phyloP scores from a whole-genome alignment of 257 asterid species.

The Ilex aquifolium region DNA sequence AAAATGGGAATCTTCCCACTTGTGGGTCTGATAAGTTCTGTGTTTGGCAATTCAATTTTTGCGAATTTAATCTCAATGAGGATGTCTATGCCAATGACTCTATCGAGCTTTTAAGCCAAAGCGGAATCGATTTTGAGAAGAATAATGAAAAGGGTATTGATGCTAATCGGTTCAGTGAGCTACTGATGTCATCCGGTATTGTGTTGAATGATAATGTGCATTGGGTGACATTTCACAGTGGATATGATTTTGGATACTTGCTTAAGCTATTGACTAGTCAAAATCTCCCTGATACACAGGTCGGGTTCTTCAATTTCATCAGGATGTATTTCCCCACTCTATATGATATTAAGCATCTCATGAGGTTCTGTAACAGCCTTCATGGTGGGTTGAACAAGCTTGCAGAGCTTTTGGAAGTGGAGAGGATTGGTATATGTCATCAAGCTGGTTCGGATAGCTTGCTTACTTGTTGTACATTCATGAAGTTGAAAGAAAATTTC shows the following conservation, averaged over 20 bases:
- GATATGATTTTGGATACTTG: constrained; percentile 31
- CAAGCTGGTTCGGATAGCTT: constrained; percentile 45
- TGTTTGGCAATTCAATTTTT: constrained; percentile 36
- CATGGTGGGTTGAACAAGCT: constrained; percentile 35
- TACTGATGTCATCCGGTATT: constrained; percentile 35
- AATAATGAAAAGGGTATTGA: constrained; percentile 24
- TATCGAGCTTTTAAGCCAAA: constrained; percentile 23
- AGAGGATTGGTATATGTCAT: constrained; percentile 32
- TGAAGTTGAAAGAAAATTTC: constrained; percentile 27
- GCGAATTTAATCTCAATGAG: constrained; percentile 26
- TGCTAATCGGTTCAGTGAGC: constrained; percentile 25
- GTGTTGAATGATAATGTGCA: constrained; percentile 30
- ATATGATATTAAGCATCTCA: constrained; percentile 34
- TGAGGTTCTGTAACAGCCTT: constrained; percentile 27
- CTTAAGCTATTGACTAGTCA: constrained; percentile 27
- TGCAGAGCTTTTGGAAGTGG: constrained; percentile 24
- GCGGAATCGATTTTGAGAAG: constrained; percentile 31
- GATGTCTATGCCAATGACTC: constrained; percentile 33
- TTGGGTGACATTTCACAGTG: constrained; percentile 32
- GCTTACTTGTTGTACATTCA: constrained; percentile 32
- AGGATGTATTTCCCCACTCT: constrained; percentile 24
- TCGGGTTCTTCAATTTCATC: constrained; percentile 22
- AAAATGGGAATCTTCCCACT: constrained; percentile 34
- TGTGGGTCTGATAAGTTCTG: constrained; percentile 33
- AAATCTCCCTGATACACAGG: constrained; percentile 29